A percentile compares a stretch with the other conserved stretches of the same genome.
Conservation (phyloP, 169 alveolate species). For the Condylostoma magnum region DNA sequence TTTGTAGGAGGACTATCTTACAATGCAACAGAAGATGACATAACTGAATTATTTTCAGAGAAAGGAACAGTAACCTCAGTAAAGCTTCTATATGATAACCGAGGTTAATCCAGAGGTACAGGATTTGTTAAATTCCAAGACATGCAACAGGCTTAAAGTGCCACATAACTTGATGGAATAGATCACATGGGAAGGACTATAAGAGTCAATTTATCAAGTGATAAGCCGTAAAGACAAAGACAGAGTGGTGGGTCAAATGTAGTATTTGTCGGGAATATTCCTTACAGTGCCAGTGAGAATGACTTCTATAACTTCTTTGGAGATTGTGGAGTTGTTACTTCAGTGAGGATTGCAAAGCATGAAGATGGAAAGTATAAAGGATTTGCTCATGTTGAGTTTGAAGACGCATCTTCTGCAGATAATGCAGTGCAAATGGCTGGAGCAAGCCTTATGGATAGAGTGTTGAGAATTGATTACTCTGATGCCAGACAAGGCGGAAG, state of each 20-base stretch:
- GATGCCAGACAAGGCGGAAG: constrained; percentile 37
- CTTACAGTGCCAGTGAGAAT: constrained; percentile 62
- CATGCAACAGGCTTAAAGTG: constrained; percentile 55
- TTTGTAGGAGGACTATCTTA: constrained; percentile 70
- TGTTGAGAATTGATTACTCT: constrained; percentile 60
- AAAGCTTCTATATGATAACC: constrained; percentile 22
- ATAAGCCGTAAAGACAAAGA: constrained; percentile 29
- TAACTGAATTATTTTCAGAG: constrained; percentile 49
- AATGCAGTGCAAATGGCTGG: constrained; percentile 67
- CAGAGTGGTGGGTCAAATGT: constrained; percentile 46
- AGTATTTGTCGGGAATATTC: constrained; percentile 77
- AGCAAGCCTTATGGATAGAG: constrained; percentile 63
- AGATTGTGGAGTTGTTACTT: constrained; percentile 69
- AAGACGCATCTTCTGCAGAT: constrained; percentile 55
- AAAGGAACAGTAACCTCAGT: constrained; percentile 54
- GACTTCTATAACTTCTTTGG: constrained; percentile 61
- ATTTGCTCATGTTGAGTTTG: constrained; percentile 81
- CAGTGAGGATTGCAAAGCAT: constrained; percentile 66
- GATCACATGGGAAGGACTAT: constrained; percentile 64
- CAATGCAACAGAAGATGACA: constrained; percentile 57
- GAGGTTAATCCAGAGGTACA: constrained; percentile 50
- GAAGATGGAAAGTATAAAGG: constrained; percentile 77
- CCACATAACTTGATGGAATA: constrained; percentile 55
- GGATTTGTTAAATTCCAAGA: constrained; percentile 62
- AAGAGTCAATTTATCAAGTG: constrained; percentile 63